Base-by-base conservation (phyloP, 768 basidiomycete species). In the Phallus indusiatus region DNA sequence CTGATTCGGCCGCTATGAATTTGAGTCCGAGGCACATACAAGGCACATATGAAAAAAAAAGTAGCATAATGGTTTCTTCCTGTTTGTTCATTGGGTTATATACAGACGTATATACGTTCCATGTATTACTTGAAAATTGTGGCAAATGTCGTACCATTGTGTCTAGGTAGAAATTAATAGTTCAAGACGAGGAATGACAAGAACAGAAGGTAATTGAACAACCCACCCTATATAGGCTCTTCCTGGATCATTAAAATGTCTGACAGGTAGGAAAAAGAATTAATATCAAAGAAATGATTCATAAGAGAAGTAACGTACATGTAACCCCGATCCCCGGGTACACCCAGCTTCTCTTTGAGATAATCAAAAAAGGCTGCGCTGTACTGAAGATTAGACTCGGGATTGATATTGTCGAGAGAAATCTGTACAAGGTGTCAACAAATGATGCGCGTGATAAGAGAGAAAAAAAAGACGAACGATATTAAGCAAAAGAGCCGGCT, bases 401-500 rank as follows among this genome's bases (percentile, higher is more conserved):
- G 72, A 48, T 71, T 77, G 59, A 83, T 70, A 64, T 83, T 83
- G 64, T 76, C 80, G 67, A 88, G 69, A 66, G 79, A 82, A 47
- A 69, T 73, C 86, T 88, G 59, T 24, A 50, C 18, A 2, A 49
- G 35, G 16, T 42, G 48, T 52, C 21, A 33, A 5, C 17, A 18
- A 16, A 47, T 28, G 57, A 35, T 46, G 5, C 22, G 24, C 3
- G 5, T 54, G 28, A 14, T 51, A 34, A 53, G 5, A 24, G 18
- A 9, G 20, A 18, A 10, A n/a, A n/a, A 47, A 37, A 35, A 18
- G n/a, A 74, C 85, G 55, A 60, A 88, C 87, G 60, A 85, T 71
- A 50, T 68, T 70, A 55, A 88, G 70, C 53, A 78, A 72, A 69
- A 85, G 79, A 3, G 85, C 82, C 18, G 86, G 86, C 16, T 86